A percentile compares a stretch with the other conserved stretches of the same genome.
Evolutionary conservation across 805 yeast genomes (phyloP).

Genomic region (Saccharomycopsis malanga): DNA sequence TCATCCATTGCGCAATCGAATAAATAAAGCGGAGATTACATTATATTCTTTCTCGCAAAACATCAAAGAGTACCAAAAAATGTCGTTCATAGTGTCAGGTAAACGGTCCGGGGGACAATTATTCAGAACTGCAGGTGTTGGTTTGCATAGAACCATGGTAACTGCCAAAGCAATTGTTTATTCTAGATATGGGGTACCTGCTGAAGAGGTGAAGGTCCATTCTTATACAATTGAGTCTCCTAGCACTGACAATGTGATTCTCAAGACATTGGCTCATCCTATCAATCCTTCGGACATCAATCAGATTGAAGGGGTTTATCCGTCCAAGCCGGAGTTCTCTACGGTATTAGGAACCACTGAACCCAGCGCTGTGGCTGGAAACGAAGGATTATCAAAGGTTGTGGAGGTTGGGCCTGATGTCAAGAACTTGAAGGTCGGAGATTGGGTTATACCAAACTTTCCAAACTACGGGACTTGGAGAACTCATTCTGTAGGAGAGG

Average conservation of each 20-base stretch:
- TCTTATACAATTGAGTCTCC: constrained; percentile 37
- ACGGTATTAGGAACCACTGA: constrained; percentile 47
- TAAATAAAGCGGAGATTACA: too few species aligned
- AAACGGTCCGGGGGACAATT: too few species aligned
- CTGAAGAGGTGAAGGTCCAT: constrained; percentile 46
- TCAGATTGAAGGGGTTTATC: constrained; percentile 81
- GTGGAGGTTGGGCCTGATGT: constrained; percentile 58
- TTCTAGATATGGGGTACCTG: constrained; percentile 60
- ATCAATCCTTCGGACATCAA: constrained; percentile 86
- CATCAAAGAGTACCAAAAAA: too few species aligned
- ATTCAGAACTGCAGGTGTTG: too few species aligned
- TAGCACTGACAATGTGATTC: constrained; percentile 42
- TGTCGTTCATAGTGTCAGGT: too few species aligned
- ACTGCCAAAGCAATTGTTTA: constrained; percentile 63
- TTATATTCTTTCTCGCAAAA: too few species aligned
- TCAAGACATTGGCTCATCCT: constrained; percentile 72
- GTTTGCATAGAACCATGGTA: constrained; percentile 18
- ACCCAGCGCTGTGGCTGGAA: constrained; percentile 83
- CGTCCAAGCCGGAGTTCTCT: constrained; percentile 57
- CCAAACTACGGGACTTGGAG: constrained; percentile 95
- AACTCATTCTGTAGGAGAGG: constrained; percentile 55
- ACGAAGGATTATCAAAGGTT: constrained; percentile 89
- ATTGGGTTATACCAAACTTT: constrained; percentile 76
- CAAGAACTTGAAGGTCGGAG: constrained; percentile 50
- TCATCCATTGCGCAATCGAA: too few species aligned